A percentile compares a stretch with the other conserved stretches of the same genome.
phyloP scores from a whole-genome alignment of 2,329 filamentous ascomycete genomes.

The Drechmeria coniospora region DNA sequence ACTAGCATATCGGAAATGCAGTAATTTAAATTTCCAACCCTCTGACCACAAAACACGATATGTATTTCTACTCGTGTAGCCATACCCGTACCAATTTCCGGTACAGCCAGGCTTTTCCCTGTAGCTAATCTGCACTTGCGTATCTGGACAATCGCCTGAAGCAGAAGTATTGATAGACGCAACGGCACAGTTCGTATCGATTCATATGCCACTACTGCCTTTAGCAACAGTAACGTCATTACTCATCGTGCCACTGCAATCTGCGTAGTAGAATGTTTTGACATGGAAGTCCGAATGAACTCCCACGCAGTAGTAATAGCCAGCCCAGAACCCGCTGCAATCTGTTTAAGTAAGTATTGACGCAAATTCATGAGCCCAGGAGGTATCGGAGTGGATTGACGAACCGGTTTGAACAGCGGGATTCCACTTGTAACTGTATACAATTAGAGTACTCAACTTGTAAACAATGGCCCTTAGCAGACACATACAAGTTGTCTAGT shows the following conservation, averaged over 20 bases:
- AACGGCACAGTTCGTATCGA: slow-evolving; percentile 1
- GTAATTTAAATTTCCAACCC: slow-evolving; percentile 2
- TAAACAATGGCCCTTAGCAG: too few species aligned
- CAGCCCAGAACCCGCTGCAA: too few species aligned
- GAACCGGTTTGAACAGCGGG: too few species aligned
- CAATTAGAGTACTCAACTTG: too few species aligned
- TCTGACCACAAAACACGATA: neutral
- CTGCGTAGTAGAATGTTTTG: neutral
- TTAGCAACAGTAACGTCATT: neutral
- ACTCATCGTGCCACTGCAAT: neutral
- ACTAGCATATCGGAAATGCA: too few species aligned
- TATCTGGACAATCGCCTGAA: neutral
- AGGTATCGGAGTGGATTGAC: too few species aligned
- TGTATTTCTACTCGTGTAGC: slow-evolving; percentile 1
- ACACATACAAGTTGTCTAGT: too few species aligned
- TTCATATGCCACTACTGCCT: neutral
- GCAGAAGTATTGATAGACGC: neutral
- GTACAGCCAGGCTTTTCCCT: slow-evolving; percentile 1
- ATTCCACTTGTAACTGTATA: too few species aligned
- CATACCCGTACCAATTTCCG: slow-evolving; percentile 1
- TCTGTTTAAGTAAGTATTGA: too few species aligned
- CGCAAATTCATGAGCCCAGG: too few species aligned
- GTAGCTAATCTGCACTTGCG: slow-evolving; percentile 2
- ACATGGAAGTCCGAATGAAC: neutral
- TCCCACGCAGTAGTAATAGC: slow-evolving; percentile 1